Conservation (phyloP, 176 grass and related monocot genomes). For the Calamus simplicifolius region DNA sequence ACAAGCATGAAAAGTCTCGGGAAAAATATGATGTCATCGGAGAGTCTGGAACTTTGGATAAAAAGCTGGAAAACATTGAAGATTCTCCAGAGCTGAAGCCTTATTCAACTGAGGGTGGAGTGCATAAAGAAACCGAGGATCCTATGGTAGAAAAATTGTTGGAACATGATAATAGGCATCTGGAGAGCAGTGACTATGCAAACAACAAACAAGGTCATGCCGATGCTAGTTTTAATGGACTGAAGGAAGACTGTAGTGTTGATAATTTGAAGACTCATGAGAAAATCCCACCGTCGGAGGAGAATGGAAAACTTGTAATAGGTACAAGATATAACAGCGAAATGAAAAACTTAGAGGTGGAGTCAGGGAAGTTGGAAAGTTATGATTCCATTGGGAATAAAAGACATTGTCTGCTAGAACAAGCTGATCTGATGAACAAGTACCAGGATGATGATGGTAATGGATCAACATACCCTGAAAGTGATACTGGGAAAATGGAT, state of each 20-base stretch:
- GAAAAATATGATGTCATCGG: neutral
- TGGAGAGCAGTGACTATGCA: neutral
- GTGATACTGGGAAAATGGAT: slow-evolving; percentile 1
- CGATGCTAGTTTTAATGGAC: neutral
- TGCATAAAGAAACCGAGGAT: neutral
- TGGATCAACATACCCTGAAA: neutral
- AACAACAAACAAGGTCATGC: neutral
- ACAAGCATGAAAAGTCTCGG: neutral
- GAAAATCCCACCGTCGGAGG: neutral
- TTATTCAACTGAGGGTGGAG: slow-evolving; percentile 7
- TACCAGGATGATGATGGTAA: neutral
- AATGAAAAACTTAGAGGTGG: neutral
- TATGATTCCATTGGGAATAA: no score
- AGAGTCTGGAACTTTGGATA: slow-evolving; percentile 21
- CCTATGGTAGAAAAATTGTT: neutral
- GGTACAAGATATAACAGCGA: neutral
- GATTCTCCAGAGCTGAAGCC: slow-evolving; percentile 7
- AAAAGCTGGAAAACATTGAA: neutral
- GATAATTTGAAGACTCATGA: neutral
- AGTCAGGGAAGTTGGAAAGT: neutral
- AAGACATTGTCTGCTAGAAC: neutral
- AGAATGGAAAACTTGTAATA: neutral
- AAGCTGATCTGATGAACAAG: neutral
- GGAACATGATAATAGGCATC: neutral
- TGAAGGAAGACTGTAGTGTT: neutral